Evolutionary conservation across 768 basidiomycete genomes (phyloP), one percentile per base, ranked within the genome.

Genomic region (Stropharia rugosoannulata): DNA sequence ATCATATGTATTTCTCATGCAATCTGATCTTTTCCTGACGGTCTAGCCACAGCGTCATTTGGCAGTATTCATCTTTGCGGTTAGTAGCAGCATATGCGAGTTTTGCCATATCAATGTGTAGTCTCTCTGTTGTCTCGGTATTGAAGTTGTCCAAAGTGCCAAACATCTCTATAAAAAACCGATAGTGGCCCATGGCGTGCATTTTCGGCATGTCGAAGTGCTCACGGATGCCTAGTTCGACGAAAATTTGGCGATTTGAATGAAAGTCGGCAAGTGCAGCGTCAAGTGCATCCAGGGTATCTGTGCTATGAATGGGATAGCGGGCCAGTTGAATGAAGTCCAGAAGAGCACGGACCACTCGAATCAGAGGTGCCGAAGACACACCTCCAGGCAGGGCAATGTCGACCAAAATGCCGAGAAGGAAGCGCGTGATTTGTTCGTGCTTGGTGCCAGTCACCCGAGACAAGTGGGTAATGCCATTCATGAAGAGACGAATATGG

Each of bases 31-130:
- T 70, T 46, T 78, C 76, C 25, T 70, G 69, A 4, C 68, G 62
- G 1, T 62, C 59, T 0, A 79, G 59, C 70, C 71, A 75, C 4
- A 9, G 35, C 0, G 66, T 68, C 77, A 79, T 79, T 50, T 77
- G 76, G 4, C 61, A 57, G 55, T 64, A 61, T 36, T 64, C 66
- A 27, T 72, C 64, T 10, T 62, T 43, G 38, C 56, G 58, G 43
- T 72, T 72, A 9, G 63, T 59, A 1, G 66, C 66, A 27, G 61
- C 19, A 43, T 61, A 70, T 1, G 60, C 68, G 0, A 66, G 29
- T 52, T 78, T 79, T 5, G 74, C 68, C 40, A 67, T 71, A 58
- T 77, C 66, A 35, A 76, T 77, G 43, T 77, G 77, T 0, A 76
- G 59, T 0, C 67, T 62, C 56, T 75, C 70, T 15, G 64, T 64